Conservation (phyloP, 2,329 filamentous ascomycete species). For the Pseudogymnoascus sp. region DNA sequence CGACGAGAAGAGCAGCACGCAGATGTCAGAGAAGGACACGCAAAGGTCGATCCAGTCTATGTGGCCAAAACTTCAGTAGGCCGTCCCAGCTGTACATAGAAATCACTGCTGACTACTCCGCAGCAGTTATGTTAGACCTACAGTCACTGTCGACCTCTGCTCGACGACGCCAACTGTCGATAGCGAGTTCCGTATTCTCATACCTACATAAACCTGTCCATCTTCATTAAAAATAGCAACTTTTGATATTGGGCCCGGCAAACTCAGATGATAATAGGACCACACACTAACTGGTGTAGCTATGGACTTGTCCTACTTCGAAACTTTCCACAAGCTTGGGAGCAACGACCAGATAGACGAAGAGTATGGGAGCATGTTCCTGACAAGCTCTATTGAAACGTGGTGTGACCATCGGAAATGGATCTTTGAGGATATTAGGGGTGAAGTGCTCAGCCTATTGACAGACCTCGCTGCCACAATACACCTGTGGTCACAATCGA, state of each 20-base stretch:
- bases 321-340: conserved; percentile 63
- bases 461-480: conserved; percentile 52
- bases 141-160: conserved; percentile 76
- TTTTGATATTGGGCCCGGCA: too few species aligned
- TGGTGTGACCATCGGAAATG: conserved; percentile 63
- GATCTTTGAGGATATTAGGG: conserved; percentile 74
- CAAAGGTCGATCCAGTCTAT: conserved; percentile 75
- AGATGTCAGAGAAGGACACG: conserved; percentile 78
- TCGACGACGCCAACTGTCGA: conserved; percentile 91
- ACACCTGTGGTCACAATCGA: conserved; percentile 34
- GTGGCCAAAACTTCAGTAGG: conserved; percentile 79
- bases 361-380: conserved; percentile 58
- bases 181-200: conserved; percentile 71
- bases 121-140: conserved; percentile 53
- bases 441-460: conserved; percentile 63
- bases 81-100: conserved; percentile 17
- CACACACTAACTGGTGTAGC: conserved; percentile 15
- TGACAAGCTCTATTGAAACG: conserved; percentile 61
- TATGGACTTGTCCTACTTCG: conserved; percentile 87
- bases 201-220: not conserved
- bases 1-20: not conserved
- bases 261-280: conserved; percentile 14
- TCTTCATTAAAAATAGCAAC: not conserved
- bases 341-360: conserved; percentile 55
- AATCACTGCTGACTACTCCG: not conserved